Conservation (phyloP, 2,329 filamentous ascomycete genomes). For the Sarocladium brachiariae region DNA sequence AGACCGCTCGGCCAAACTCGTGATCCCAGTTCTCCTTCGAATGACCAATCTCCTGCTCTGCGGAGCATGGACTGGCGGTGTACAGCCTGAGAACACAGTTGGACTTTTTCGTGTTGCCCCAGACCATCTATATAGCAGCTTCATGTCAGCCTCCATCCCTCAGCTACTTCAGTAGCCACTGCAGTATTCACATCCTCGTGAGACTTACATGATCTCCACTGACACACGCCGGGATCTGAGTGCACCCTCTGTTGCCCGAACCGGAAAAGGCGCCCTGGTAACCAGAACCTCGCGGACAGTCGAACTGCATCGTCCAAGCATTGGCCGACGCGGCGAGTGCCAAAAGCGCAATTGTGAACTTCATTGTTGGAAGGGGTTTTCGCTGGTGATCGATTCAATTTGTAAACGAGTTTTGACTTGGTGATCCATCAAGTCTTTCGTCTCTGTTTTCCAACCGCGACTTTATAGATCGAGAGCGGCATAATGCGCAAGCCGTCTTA, state of each 20-base stretch:
- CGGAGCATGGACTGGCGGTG: background rate
- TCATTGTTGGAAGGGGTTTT: too few species aligned
- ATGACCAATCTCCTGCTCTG: background rate
- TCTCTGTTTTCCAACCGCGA: too few species aligned
- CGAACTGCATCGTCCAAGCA: background rate
- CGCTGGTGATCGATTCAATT: too few species aligned
- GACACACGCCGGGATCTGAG: background rate
- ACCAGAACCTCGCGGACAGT: background rate
- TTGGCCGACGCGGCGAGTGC: background rate
- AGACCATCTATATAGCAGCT: background rate
- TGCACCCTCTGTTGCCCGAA: background rate
- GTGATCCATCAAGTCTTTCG: too few species aligned
- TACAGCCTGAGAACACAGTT: background rate
- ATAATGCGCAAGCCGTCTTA: too few species aligned
- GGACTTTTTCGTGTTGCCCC: background rate
- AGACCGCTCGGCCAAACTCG: background rate
- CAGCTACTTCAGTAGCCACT: background rate
- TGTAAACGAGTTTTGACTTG: too few species aligned
- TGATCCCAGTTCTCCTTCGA: background rate
- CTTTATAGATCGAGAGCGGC: too few species aligned
- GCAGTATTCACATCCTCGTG: background rate
- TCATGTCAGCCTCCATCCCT: too few species aligned
- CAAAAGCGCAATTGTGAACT: background rate
- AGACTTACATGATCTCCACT: background rate
- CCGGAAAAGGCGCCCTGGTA: background rate